These are phyloP conservation scores for Calonectria naviculata DNA, from an alignment of 2,329 filamentous ascomycete species.

Conservation along the genomic window DNA sequence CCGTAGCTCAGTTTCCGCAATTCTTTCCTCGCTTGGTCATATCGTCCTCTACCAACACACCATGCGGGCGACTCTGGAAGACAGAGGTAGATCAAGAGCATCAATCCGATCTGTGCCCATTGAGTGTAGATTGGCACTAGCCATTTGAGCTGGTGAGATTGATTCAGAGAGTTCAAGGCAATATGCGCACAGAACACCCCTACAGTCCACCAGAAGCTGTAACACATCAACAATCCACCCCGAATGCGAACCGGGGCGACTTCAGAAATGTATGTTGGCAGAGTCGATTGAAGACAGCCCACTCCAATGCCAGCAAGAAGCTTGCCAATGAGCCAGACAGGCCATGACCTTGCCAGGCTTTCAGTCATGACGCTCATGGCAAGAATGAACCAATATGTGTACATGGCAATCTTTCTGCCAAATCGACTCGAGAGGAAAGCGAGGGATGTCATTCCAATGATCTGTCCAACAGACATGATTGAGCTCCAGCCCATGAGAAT, in stretches of 20 bases:
- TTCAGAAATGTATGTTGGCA: conserved; percentile 55
- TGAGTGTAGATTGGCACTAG: conserved; percentile 55
- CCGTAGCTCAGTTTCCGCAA: conserved; percentile 34
- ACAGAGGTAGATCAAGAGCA: conserved; percentile 50
- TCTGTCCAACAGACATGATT: conserved; percentile 52
- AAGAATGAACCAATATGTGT: conserved; percentile 45
- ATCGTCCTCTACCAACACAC: conserved; percentile 39
- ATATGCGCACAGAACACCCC: conserved; percentile 56
- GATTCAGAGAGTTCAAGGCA: conserved; percentile 50
- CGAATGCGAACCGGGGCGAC: conserved; percentile 52
- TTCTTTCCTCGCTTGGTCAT: conserved; percentile 17
- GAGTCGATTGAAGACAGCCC: conserved; percentile 53
- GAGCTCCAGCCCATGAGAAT: conserved; percentile 52
- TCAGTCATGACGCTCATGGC: conserved; percentile 51
- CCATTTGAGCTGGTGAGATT: conserved; percentile 46
- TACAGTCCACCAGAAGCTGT: conserved; percentile 56
- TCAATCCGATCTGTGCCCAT: conserved; percentile 56
- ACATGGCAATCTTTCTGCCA: conserved; percentile 47
- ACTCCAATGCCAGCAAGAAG: conserved; percentile 51
- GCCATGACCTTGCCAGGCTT: conserved; percentile 48
- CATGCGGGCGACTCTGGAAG: conserved; percentile 55
- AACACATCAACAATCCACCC: conserved; percentile 52
- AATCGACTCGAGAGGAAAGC: conserved; percentile 39
- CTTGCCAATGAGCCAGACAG: conserved; percentile 53
- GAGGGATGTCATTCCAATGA: conserved; percentile 49